Percentiles rank a stretch among this genome's conserved stretches.
Conservation (phyloP, 2,329 filamentous ascomycete genomes). For the Apiospora arundinis region DNA sequence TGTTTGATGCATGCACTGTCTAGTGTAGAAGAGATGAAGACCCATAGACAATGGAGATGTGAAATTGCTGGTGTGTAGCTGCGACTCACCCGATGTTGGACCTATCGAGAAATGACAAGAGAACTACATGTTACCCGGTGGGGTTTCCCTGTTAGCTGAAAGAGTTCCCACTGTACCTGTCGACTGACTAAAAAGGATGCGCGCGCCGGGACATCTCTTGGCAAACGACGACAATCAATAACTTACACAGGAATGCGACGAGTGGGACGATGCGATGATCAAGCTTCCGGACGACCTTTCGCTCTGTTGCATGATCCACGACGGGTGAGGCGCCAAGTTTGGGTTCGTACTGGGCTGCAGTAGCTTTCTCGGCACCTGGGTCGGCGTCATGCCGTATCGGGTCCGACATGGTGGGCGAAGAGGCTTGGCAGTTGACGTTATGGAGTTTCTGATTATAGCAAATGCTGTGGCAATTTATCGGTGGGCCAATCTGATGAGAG, state of each 20-base stretch:
- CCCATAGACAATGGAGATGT: conserved; percentile 47
- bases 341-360: neutral
- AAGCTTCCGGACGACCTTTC: conserved; percentile 43
- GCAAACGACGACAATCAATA: neutral
- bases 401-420: neutral
- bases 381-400: neutral
- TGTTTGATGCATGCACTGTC: too few relatives aligned
- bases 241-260: conserved; percentile 40
- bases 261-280: conserved; percentile 41
- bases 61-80: conserved; percentile 42
- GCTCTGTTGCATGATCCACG: conserved; percentile 35
- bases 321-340: neutral
- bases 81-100: conserved; percentile 49
- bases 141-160: neutral
- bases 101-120: conserved; percentile 43
- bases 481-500: neutral
- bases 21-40: conserved; percentile 25
- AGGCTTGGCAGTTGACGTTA: neutral
- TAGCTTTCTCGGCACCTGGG: neutral
- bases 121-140: conserved; percentile 17
- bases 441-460: too few relatives aligned
- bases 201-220: neutral
- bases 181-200: neutral
- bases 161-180: neutral
- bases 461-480: neutral